Evolutionary conservation across 805 yeast genomes (phyloP).

Genomic region (Sugiyamaella qingdaonensis): DNA sequence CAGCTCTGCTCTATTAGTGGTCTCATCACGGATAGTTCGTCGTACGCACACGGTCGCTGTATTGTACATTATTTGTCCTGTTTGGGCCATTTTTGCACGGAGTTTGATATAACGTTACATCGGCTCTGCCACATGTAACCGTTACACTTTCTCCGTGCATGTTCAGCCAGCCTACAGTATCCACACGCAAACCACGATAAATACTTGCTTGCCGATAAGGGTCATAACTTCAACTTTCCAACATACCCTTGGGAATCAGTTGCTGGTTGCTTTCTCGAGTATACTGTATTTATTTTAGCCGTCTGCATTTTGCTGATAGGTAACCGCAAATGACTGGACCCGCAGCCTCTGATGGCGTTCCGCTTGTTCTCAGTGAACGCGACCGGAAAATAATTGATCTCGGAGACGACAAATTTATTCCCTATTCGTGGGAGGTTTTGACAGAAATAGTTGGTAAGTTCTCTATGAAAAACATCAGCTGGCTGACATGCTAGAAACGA

Average conservation of each 20-base stretch:
- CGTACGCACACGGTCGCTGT: not conserved
- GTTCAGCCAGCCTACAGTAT: no score
- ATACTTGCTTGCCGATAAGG: no score
- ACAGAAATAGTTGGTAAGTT: slow-evolving; percentile 24
- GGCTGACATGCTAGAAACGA: not conserved
- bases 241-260: no score
- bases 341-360: not conserved
- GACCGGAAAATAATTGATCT: slow-evolving; percentile 18
- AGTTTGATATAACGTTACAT: no score
- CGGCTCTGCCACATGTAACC: no score
- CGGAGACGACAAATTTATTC: slow-evolving; percentile 24
- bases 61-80: not conserved
- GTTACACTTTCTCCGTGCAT: no score
- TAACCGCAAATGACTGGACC: not conserved
- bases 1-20: not conserved
- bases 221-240: no score
- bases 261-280: no score
- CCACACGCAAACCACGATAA: no score
- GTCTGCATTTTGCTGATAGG: not conserved
- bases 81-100: no score
- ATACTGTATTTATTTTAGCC: no score
- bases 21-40: not conserved
- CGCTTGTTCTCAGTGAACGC: slow-evolving; percentile 9
- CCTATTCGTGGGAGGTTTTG: slow-evolving; percentile 25
- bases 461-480: not conserved